Evolutionary conservation across 1,284 basidiomycete genomes (phyloP).

Genomic region (Ceratobasidium sp.): DNA sequence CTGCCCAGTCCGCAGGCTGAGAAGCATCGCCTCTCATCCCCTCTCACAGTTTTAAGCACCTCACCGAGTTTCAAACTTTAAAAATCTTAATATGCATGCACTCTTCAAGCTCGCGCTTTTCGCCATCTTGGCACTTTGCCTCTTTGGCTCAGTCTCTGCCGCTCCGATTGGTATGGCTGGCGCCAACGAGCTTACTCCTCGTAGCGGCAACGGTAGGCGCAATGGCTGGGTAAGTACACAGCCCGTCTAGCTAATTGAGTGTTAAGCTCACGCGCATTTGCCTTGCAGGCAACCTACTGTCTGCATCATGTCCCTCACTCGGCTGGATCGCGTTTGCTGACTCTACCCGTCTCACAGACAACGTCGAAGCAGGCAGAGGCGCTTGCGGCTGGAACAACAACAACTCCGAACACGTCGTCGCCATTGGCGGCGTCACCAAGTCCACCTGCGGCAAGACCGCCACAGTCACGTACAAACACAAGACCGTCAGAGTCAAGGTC

Average conservation of each 20-base stretch:
- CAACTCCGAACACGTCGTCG: conserved; percentile 15
- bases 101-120: not conserved
- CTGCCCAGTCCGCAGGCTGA: not conserved
- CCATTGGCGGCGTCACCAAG: not conserved
- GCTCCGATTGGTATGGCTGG: not conserved
- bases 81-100: not conserved
- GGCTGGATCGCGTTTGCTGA: not conserved
- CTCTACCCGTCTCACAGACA: not conserved
- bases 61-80: not conserved
- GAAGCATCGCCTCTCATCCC: not conserved
- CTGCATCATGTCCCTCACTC: not conserved
- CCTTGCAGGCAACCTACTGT: not conserved
- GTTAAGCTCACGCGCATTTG: not conserved
- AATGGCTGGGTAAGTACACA: not conserved
- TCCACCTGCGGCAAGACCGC: conserved; percentile 17
- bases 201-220: not conserved
- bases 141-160: not conserved
- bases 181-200: not conserved
- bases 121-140: not conserved
- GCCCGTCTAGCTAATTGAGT: not conserved
- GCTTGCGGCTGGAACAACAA: conserved; percentile 2
- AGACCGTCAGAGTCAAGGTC: not conserved
- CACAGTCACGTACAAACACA: not conserved
- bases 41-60: not conserved
- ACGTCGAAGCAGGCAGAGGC: conserved; percentile 1